Base-by-base conservation (phyloP, 306 rosid species). In the Cucurbita maxima region DNA sequence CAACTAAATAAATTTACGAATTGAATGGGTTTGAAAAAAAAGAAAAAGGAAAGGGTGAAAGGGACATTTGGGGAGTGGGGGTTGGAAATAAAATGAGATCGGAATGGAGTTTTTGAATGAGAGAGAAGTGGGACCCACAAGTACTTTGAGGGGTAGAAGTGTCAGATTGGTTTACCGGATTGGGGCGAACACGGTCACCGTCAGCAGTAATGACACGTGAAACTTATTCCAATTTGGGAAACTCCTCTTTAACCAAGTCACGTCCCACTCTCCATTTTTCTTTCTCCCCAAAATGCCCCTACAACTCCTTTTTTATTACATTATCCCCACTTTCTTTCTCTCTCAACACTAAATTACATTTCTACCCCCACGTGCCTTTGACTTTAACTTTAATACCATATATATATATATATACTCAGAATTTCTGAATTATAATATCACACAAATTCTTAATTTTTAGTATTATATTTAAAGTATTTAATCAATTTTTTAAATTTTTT, bases 151-250 rank as follows among this genome's bases (percentile, higher is more conserved):
- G 68, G 60, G 47, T 37, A 38, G 34, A 34, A 14, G 54, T 78
- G 89, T 71, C 84, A 82, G 88, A 84, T 72, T 75, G 5, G 6
- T 38, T 30, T 83, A 19, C 86, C 74, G 30, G 52, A 72, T 84
- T 64, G 19, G 77, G 89, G 78, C 71, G 78, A 80, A 77, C 94
- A 92, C 36, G 3, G 38, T 89, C 96, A 73, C 50, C 82, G 78
- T 87, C 90, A 82, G 75, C 62, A 80, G 11, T 75, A 55, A 82
- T 84, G 71, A 75, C 78, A 83, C 79, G 86, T 75, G 84, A 89
- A 75, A 37, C 83, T 81, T 45, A 48, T 86, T 80, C 92, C 75
- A 20, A n/a, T 59, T 80, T 72, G 55, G 77, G 89, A 34, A 85
- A 8, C n/a, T 47, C 47, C 58, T 69, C 79, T 77, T 87, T 77